These are phyloP conservation scores for Starmerella kuoi DNA, from an alignment of 805 yeast genomes.

Conservation along the genomic window DNA sequence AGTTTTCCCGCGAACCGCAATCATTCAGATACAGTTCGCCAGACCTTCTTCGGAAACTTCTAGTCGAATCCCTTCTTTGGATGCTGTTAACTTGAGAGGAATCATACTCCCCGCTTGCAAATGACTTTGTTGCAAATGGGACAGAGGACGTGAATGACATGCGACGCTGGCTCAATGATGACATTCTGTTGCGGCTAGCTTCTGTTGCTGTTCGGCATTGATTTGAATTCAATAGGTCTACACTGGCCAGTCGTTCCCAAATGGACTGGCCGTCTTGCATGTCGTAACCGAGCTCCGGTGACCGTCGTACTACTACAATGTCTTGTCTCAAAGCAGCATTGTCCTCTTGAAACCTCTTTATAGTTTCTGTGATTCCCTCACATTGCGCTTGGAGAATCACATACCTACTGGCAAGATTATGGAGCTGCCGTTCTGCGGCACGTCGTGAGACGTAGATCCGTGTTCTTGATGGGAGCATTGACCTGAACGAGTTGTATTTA, in stretches of 20 bases:
- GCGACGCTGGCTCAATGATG: too few relatives aligned
- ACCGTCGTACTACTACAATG: not conserved
- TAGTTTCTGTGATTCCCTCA: slow-evolving; percentile 1
- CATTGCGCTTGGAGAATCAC: not conserved
- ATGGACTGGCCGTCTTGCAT: not conserved
- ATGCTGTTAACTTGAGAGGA: too few relatives aligned
- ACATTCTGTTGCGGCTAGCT: too few relatives aligned
- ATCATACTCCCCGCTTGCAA: too few relatives aligned
- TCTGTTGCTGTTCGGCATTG: not conserved
- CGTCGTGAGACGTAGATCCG: slow-evolving; percentile 3
- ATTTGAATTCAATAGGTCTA: slow-evolving; percentile 2
- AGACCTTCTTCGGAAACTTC: too few relatives aligned
- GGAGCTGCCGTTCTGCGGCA: not conserved
- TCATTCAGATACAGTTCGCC: too few relatives aligned
- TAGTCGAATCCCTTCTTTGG: too few relatives aligned
- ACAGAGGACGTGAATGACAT: too few relatives aligned
- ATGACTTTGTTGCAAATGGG: too few relatives aligned
- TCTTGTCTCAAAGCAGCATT: slow-evolving; percentile 9
- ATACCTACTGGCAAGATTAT: not conserved
- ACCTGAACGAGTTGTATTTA: too few relatives aligned
- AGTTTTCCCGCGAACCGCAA: too few relatives aligned
- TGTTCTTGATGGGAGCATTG: too few relatives aligned
- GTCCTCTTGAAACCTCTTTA: slow-evolving; percentile 14
- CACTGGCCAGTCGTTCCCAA: slow-evolving; percentile 10
- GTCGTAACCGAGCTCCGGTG: not conserved